Percentiles rank a stretch among this genome's conserved stretches.
Conservation (phyloP, 352 stramenopile species). For the Salisapilia sapeloensis region DNA sequence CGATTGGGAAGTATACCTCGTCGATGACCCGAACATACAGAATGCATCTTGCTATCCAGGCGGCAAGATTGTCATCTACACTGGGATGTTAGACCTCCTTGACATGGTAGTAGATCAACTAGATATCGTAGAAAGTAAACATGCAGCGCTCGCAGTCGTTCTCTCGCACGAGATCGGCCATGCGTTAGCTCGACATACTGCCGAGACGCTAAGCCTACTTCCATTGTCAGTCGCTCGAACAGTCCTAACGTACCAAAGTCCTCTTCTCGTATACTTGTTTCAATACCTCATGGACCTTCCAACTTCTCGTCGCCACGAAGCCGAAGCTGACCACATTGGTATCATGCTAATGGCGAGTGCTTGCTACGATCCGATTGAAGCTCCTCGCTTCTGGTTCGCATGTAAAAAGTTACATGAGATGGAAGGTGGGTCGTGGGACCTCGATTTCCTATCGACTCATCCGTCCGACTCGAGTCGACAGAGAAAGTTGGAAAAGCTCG, state of each 20-base stretch:
- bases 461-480: constrained; percentile 47
- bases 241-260: constrained; percentile 31
- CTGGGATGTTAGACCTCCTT: constrained; percentile 46
- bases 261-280: constrained; percentile 44
- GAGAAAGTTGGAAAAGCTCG: constrained; percentile 14
- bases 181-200: constrained; percentile 37
- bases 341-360: constrained; percentile 58
- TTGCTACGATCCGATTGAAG: constrained; percentile 47
- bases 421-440: constrained; percentile 6
- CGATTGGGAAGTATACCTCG: constrained; percentile 37
- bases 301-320: constrained; percentile 41
- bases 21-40: constrained; percentile 22
- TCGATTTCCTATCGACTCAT: constrained; percentile 49
- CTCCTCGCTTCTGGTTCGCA: constrained; percentile 21
- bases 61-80: constrained; percentile 54
- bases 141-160: constrained; percentile 49
- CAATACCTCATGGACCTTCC: constrained; percentile 40
- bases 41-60: constrained; percentile 48
- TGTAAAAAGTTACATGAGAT: constrained; percentile 14
- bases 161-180: constrained; percentile 50
- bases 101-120: constrained; percentile 38
- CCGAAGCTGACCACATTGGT: constrained; percentile 56
- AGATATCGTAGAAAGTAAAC: constrained; percentile 28
- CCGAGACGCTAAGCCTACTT: constrained; percentile 42
- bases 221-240: constrained; percentile 23